These are phyloP conservation scores for Byssochlamys sp. DNA, from an alignment of 2,329 filamentous ascomycete genomes.

Conservation along the genomic window DNA sequence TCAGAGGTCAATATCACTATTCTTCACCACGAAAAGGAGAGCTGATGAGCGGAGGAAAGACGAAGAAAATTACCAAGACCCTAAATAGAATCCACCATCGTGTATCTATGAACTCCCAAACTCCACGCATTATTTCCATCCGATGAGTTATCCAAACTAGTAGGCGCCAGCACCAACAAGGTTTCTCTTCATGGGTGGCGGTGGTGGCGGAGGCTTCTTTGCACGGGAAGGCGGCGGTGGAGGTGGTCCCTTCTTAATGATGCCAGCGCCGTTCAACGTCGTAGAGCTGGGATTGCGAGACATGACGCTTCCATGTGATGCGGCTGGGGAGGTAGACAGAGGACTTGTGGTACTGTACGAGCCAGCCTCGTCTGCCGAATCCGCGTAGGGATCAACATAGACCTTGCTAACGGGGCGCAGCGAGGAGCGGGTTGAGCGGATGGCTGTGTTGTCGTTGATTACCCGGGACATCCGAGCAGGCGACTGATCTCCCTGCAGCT, in stretches of 20 bases:
- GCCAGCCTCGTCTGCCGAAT: slow-evolving; percentile 42
- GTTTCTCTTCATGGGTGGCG: slow-evolving; percentile 53
- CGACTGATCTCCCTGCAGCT: slow-evolving; percentile 44
- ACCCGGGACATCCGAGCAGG: slow-evolving; percentile 44
- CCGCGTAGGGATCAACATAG: slow-evolving; percentile 39
- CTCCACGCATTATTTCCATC: neutral
- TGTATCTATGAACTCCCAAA: neutral
- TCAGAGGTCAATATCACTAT: neutral
- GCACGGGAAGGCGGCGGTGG: slow-evolving; percentile 53
- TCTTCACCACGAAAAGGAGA: neutral
- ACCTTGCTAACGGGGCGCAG: slow-evolving; percentile 33
- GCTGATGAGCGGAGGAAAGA: neutral
- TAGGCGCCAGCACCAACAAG: slow-evolving; percentile 18
- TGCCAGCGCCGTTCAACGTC: slow-evolving; percentile 21
- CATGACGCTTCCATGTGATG: slow-evolving; percentile 41
- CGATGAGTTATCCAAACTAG: slow-evolving; percentile 7
- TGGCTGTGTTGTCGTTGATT: slow-evolving; percentile 45
- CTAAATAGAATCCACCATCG: neutral
- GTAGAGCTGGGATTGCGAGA: slow-evolving; percentile 45
- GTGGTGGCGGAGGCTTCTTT: slow-evolving; percentile 58
- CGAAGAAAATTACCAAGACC: neutral
- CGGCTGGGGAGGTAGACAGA: slow-evolving; percentile 46
- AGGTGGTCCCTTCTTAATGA: slow-evolving; percentile 48
- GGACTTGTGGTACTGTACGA: slow-evolving; percentile 41
- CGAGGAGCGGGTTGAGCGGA: slow-evolving; percentile 40